Base-by-base conservation (phyloP, 768 basidiomycete species). In the Jaapia argillacea region DNA sequence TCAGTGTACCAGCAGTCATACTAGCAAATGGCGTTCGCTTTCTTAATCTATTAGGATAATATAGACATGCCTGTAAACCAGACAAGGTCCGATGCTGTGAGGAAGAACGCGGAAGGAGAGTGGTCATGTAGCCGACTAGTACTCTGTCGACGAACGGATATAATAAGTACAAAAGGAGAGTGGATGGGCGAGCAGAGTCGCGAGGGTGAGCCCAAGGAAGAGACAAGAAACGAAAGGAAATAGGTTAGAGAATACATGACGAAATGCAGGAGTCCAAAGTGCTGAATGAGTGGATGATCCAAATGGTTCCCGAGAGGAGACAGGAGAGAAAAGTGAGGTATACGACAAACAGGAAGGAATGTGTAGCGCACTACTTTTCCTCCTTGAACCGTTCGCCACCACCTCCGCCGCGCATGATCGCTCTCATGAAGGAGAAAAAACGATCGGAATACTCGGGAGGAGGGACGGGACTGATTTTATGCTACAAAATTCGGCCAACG, bases 401-500 rank as follows among this genome's bases (percentile, higher is more conserved):
- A 36, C 69, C 85, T 6, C 88, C 87, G 18, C 85, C 84, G 2
- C 81, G 77, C 81, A 91, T 88, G 54, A 83, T 72, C 20, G 85
- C 82, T 58, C 78, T 81, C 80, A 92, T 82, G 53, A 92, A 92
- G 21, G 69, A 46, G 61, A 87, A 81, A 72, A 99, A 98, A 36
- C 96, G 78, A 27, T 87, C 77, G 3, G 79, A 84, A 57, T 99
- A 98, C 52, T 93, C 87, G 5, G 63, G 52, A 0, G 96, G 91
- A 2, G 84, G 83, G 2, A 97, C 89, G 4, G 93, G 89, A 42
- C 89, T 93, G 52, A 98, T 98, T 58, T 87, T 93, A 56, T 92
- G 89, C 91, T 96, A 52, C 6, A 49, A 13, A 50, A 22, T 45
- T 20, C 41, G 6, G 39, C 24, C 20, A 43, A 38, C 28, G 43